A percentile compares a stretch with the other conserved stretches of the same genome.
Conservation (phyloP, 176 grass and related monocot genomes). For the Miscanthus lutarioriparius region DNA sequence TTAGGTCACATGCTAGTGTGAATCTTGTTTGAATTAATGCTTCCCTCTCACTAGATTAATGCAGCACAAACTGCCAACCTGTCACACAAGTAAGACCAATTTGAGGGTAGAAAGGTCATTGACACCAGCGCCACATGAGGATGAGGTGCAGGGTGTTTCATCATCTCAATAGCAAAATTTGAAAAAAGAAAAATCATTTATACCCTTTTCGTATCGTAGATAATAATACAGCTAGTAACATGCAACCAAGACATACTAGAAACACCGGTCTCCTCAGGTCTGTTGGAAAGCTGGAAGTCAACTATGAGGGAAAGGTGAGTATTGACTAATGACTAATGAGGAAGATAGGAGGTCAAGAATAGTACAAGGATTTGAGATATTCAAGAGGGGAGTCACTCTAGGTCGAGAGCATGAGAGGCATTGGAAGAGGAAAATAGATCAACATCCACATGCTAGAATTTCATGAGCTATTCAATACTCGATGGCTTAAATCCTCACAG, state of each 20-base stretch:
- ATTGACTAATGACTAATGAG: neutral
- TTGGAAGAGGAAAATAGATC: neutral
- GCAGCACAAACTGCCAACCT: neutral
- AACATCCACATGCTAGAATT: neutral
- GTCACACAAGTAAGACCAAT: neutral
- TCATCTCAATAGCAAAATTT: neutral
- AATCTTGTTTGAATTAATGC: neutral
- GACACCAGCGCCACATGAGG: too few relatives aligned
- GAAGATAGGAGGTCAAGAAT: neutral
- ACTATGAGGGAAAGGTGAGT: neutral
- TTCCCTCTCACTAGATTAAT: slow-evolving; percentile 4
- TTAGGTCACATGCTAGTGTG: neutral
- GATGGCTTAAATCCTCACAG: neutral
- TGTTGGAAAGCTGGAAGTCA: neutral
- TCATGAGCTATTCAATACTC: neutral
- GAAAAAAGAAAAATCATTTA: neutral
- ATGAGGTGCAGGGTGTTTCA: neutral
- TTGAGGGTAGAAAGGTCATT: neutral
- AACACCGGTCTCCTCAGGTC: neutral
- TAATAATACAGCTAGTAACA: neutral
- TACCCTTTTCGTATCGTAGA: neutral
- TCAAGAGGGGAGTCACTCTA: too few relatives aligned
- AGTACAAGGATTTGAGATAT: neutral
- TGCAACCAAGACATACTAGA: neutral
- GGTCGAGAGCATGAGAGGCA: neutral